phyloP scores from a whole-genome alignment of 139 green algal species.

The Mychonastes homosphaera region DNA sequence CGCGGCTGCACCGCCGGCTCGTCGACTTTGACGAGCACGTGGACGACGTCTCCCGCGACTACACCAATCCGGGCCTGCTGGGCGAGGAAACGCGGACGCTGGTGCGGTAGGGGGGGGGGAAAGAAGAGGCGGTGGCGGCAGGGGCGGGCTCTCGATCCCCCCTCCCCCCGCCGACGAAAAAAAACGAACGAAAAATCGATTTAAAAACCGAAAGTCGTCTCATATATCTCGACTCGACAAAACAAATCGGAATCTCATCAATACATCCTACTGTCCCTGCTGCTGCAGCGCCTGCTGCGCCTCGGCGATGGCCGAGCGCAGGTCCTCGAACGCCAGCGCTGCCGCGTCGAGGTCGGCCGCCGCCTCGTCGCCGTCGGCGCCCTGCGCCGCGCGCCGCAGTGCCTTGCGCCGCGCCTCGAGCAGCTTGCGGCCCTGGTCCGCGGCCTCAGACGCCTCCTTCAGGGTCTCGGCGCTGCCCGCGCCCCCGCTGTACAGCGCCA shows the following conservation, averaged over 20 bases:
- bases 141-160: no score
- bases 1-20: conserved; percentile 2
- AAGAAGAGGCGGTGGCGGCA: no score
- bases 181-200: no score
- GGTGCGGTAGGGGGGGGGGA: no score
- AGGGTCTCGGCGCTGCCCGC: conserved; percentile 31
- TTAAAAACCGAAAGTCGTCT: no score
- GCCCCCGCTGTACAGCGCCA: conserved; percentile 37
- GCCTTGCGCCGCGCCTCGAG: conserved; percentile 13
- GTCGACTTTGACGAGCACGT: conserved; percentile 29
- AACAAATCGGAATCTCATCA: no score
- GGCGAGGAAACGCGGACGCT: no score
- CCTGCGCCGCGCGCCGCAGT: not conserved
- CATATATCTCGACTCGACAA: no score
- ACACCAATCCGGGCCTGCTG: conserved; percentile 10
- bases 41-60: conserved; percentile 21
- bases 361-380: conserved; percentile 6
- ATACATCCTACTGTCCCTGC: no score
- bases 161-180: no score
- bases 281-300: no score
- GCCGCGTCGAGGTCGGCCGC: conserved; percentile 5
- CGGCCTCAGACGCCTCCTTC: conserved; percentile 39
- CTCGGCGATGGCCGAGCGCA: conserved; percentile 11
- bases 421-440: conserved; percentile 20
- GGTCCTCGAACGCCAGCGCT: conserved; percentile 3